phyloP scores from a whole-genome alignment of 371 early-diverging fungal genomes.

The Conidiobolus incongruus region DNA sequence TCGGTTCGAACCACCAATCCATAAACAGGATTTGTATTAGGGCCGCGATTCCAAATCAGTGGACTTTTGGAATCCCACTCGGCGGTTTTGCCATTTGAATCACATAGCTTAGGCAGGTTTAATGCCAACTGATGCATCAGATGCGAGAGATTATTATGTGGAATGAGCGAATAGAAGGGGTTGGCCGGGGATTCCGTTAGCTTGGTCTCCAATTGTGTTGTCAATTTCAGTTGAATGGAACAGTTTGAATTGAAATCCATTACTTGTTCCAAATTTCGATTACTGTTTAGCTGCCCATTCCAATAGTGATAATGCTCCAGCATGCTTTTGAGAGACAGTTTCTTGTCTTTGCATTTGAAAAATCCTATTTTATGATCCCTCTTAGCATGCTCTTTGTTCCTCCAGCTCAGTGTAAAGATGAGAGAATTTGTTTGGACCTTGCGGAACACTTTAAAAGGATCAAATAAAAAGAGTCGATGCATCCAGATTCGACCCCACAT shows the following conservation, averaged over 20 bases:
- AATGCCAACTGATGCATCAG: constrained; percentile 14
- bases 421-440: constrained; percentile 38
- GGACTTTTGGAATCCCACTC: constrained; percentile 12
- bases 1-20: constrained; percentile 29
- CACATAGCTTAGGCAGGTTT: constrained; percentile 22
- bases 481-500: constrained; percentile 25
- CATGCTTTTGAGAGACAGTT: not conserved
- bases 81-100: constrained; percentile 11
- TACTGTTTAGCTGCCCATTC: constrained; percentile 13
- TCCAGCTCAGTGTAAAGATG: constrained; percentile 21
- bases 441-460: constrained; percentile 39
- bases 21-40: constrained; percentile 41
- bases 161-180: no score
- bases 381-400: not conserved
- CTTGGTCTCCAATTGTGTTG: constrained; percentile 8
- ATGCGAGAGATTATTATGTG: no score
- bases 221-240: constrained; percentile 10
- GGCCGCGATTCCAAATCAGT: constrained; percentile 32
- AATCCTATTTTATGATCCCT: not conserved
- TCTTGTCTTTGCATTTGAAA: not conserved
- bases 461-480: constrained; percentile 30
- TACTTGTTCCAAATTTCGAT: no score
- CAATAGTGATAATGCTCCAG: not conserved
- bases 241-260: no score
- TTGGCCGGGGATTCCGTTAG: constrained; percentile 19